These are phyloP conservation scores for Cordyceps tenuipes DNA, from an alignment of 2,329 filamentous ascomycete genomes.

Conservation along the genomic window DNA sequence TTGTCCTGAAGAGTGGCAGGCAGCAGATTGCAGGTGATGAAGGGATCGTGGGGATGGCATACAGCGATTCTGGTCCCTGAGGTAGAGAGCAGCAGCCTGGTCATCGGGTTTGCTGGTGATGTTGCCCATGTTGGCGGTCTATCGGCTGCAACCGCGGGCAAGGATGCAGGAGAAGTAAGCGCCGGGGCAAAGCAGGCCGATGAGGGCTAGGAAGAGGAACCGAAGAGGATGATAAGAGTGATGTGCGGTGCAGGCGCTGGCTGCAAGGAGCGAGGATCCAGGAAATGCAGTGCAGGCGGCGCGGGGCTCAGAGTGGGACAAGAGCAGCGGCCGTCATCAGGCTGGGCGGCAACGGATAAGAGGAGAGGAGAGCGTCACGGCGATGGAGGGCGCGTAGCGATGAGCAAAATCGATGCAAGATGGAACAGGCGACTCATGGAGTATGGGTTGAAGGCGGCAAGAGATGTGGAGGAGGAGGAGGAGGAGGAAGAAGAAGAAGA, in stretches of 20 bases:
- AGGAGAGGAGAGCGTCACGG: constrained; percentile 3
- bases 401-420: constrained; percentile 13
- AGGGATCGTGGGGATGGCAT: constrained; percentile 31
- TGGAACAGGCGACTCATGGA: constrained; percentile 3
- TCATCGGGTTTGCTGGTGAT: constrained; percentile 85
- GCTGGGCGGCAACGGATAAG: constrained; percentile 9
- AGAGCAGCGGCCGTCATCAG: constrained; percentile 18
- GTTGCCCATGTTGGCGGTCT: constrained; percentile 69
- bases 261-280: neutral
- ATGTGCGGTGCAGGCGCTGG: neutral
- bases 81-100: constrained; percentile 60
- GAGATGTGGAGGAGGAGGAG: neutral
- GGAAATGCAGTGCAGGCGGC: constrained; percentile 15
- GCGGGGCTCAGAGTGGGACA: constrained; percentile 20
- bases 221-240: neutral
- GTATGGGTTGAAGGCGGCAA: neutral
- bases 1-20: neutral
- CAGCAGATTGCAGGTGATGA: constrained; percentile 14
- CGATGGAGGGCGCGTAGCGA: constrained; percentile 14
- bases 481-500: neutral
- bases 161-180: neutral
- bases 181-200: neutral
- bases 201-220: neutral
- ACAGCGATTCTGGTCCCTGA: constrained; percentile 91
- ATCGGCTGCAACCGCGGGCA: constrained; percentile 3